Evolutionary conservation across 1,139 yeast species (phyloP).

Genomic region (Suhomyces taliae): DNA sequence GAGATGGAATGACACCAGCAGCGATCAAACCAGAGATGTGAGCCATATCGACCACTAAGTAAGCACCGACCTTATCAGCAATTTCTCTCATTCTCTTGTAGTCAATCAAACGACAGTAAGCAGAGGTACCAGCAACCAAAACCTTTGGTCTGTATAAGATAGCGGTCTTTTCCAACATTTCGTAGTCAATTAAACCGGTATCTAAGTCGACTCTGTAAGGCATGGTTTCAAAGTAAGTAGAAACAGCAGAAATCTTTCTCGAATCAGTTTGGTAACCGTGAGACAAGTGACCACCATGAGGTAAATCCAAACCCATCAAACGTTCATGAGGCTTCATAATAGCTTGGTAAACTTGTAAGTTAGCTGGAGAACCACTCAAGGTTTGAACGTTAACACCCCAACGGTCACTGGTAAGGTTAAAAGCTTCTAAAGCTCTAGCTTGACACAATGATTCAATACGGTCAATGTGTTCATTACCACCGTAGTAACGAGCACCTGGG

Average conservation of each 20-base stretch:
- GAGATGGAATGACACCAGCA: constrained; percentile 95
- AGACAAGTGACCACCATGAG: constrained; percentile 97
- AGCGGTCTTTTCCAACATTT: constrained; percentile 88
- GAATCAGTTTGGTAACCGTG: constrained; percentile 98
- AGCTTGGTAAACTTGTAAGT: constrained; percentile 94
- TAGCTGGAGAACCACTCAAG: constrained; percentile 95
- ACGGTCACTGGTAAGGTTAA: constrained; percentile 71
- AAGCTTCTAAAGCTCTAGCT: constrained; percentile 88
- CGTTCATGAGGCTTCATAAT: constrained; percentile 93
- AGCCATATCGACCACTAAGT: constrained; percentile 96
- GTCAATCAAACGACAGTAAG: constrained; percentile 93
- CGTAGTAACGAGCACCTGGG: constrained; percentile 87
- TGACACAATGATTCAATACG: constrained; percentile 90
- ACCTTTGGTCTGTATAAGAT: constrained; percentile 91
- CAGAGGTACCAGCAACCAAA: constrained; percentile 96
- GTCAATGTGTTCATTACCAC: constrained; percentile 93
- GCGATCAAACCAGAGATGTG: constrained; percentile 96
- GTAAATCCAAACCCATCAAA: constrained; percentile 94
- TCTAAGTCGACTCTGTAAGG: constrained; percentile 91
- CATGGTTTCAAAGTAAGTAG: constrained; percentile 97
- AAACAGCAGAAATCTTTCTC: constrained; percentile 92
- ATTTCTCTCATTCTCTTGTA: constrained; percentile 95
- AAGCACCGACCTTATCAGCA: constrained; percentile 96
- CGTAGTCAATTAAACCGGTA: constrained; percentile 94
- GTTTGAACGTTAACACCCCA: constrained; percentile 99